phyloP scores from a whole-genome alignment of 1,284 basidiomycete genomes.

The Singerocomus inundabilis region DNA sequence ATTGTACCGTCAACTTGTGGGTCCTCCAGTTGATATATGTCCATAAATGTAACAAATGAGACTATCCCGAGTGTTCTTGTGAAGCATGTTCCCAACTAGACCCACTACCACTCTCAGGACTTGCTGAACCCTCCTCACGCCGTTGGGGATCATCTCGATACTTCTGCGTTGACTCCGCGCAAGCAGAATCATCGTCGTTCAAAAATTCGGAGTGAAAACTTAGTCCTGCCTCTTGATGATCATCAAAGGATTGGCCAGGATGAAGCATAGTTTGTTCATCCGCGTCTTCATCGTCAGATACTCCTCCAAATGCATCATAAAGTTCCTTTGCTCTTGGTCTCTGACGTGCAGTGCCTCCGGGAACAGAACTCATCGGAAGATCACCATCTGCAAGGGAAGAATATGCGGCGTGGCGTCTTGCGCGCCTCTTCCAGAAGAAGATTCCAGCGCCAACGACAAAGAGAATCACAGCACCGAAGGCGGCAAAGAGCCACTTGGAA shows the following conservation, averaged over 20 bases:
- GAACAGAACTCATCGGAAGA: slow-evolving; percentile 68
- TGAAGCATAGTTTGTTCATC: slow-evolving; percentile 64
- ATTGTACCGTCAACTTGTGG: slow-evolving; percentile 6
- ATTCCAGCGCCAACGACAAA: slow-evolving; percentile 67
- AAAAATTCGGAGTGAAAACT: slow-evolving; percentile 64
- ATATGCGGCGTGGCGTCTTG: slow-evolving; percentile 56
- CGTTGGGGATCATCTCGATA: slow-evolving; percentile 63
- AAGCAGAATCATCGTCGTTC: slow-evolving; percentile 58
- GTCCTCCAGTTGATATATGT: slow-evolving; percentile 12
- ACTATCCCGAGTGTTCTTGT: slow-evolving; percentile 29
- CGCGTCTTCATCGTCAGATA: slow-evolving; percentile 70
- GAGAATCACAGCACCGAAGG: slow-evolving; percentile 64
- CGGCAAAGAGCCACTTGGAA: slow-evolving; percentile 85
- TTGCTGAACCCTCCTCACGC: slow-evolving; percentile 34
- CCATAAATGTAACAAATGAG: slow-evolving; percentile 14
- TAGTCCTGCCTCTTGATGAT: slow-evolving; percentile 27
- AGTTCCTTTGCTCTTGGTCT: slow-evolving; percentile 72
- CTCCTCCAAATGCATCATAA: slow-evolving; percentile 90
- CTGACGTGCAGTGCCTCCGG: slow-evolving; percentile 34
- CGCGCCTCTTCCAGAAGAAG: slow-evolving; percentile 70
- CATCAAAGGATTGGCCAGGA: slow-evolving; percentile 23
- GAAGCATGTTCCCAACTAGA: slow-evolving; percentile 78
- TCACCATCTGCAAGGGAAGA: slow-evolving; percentile 71
- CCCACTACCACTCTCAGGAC: slow-evolving; percentile 45
- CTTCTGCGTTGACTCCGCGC: slow-evolving; percentile 37